Percentiles rank a stretch among this genome's conserved stretches.
These are phyloP conservation scores for Phalaenopsis aphrodite DNA, from an alignment of 106 monocot genomes.

Conservation along the genomic window DNA sequence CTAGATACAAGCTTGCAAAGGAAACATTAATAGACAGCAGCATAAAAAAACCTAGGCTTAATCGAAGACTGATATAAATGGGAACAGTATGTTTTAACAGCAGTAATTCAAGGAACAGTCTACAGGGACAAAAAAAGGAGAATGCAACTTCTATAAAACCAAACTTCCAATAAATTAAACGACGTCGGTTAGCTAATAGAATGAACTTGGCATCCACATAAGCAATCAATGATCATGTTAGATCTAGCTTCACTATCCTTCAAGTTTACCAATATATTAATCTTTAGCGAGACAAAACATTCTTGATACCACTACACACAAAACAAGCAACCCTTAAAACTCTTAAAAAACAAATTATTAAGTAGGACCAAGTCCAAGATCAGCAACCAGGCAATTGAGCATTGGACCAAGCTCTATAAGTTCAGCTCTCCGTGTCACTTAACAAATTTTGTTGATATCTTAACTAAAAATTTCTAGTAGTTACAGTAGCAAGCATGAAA, in stretches of 20 bases:
- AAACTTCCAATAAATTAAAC: not conserved
- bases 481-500: not conserved
- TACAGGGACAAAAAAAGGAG: not conserved
- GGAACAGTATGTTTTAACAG: not conserved
- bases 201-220: not conserved
- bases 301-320: not conserved
- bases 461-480: not conserved
- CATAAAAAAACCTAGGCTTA: not conserved
- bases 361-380: not conserved
- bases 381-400: not conserved
- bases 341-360: not conserved
- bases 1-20: not conserved
- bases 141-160: not conserved
- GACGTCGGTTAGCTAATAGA: not conserved
- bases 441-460: not conserved
- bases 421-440: not conserved
- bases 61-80: not conserved
- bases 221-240: not conserved
- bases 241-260: not conserved
- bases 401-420: not conserved
- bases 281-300: not conserved
- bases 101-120: not conserved
- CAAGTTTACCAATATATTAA: too few species aligned
- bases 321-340: not conserved
- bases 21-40: not conserved